Evolutionary conservation across 495 filamentous ascomycete genomes (phyloP).

Genomic region (Penicillium dipodomyicola): DNA sequence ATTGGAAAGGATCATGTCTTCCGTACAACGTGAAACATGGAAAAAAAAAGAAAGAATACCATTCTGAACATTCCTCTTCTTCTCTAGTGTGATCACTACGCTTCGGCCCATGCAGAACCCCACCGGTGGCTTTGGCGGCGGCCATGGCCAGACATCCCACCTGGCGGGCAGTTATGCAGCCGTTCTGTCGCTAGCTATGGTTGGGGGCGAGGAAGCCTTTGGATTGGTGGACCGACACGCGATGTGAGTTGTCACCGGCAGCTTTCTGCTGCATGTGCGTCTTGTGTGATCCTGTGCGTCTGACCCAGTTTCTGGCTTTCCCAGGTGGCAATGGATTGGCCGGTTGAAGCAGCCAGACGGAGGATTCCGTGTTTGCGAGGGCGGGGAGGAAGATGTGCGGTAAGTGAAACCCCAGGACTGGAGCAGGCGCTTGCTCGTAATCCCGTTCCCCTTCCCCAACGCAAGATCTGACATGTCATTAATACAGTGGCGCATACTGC

Average conservation of each 20-base stretch:
- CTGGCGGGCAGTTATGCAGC: conserved; percentile 84
- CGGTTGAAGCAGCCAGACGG: conserved; percentile 79
- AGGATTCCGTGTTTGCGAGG: conserved; percentile 74
- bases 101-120: conserved; percentile 77
- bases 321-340: conserved; percentile 83
- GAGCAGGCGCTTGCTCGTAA: neutral
- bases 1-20: conserved; percentile 3
- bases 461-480: conserved; percentile 17
- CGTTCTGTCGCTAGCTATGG: conserved; percentile 70
- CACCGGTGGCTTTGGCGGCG: conserved; percentile 87
- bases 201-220: conserved; percentile 69
- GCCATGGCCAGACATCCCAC: conserved; percentile 86
- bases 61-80: conserved; percentile 6
- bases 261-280: conserved; percentile 11
- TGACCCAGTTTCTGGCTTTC: conserved; percentile 15
- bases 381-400: conserved; percentile 91
- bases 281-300: conserved; percentile 16
- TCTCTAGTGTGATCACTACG: conserved; percentile 60
- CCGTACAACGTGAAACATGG: conserved; percentile 1
- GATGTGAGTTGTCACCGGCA: conserved; percentile 52
- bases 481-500: conserved; percentile 78
- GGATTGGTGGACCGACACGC: conserved; percentile 73
- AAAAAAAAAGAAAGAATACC: neutral
- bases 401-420: conserved; percentile 36
- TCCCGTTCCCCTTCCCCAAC: conserved; percentile 1